phyloP scores from a whole-genome alignment of 768 basidiomycete genomes.

The Hortiboletus flavorubellus region DNA sequence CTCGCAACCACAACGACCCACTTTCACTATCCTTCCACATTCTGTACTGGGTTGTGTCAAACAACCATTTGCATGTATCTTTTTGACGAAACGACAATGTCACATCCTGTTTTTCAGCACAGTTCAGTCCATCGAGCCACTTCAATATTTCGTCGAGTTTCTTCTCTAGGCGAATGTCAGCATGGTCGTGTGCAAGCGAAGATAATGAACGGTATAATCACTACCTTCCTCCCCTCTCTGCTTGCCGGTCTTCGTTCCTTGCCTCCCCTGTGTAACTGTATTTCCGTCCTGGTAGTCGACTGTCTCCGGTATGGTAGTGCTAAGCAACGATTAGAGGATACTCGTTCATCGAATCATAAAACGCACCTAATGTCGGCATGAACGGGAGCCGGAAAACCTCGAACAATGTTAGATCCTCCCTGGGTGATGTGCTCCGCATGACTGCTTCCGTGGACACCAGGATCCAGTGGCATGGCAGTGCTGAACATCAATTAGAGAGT shows the following conservation, averaged over 20 bases:
- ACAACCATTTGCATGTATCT: slow-evolving; percentile 2
- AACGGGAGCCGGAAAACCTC: no score
- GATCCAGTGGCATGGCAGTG: not conserved
- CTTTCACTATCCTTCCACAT: not conserved
- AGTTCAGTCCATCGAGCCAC: slow-evolving; percentile 3
- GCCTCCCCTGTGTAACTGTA: not conserved
- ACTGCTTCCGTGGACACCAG: no score
- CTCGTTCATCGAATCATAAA: not conserved
- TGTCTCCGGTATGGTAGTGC: not conserved
- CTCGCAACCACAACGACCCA: slow-evolving; percentile 3
- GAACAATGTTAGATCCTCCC: not conserved
- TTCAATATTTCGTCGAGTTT: not conserved
- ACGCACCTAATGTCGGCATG: not conserved
- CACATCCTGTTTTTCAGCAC: slow-evolving; percentile 2
- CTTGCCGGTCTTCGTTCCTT: not conserved
- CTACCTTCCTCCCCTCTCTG: not conserved
- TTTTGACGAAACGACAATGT: not conserved
- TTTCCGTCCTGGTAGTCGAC: not conserved
- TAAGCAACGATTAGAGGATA: not conserved
- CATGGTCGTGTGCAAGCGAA: not conserved
- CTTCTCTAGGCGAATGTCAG: not conserved
- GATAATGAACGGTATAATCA: not conserved
- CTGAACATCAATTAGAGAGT: not conserved
- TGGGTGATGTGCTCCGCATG: not conserved
- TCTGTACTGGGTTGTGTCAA: slow-evolving; percentile 2